phyloP scores from a whole-genome alignment of 768 basidiomycete genomes.

The Rhizopogon salebrosus region DNA sequence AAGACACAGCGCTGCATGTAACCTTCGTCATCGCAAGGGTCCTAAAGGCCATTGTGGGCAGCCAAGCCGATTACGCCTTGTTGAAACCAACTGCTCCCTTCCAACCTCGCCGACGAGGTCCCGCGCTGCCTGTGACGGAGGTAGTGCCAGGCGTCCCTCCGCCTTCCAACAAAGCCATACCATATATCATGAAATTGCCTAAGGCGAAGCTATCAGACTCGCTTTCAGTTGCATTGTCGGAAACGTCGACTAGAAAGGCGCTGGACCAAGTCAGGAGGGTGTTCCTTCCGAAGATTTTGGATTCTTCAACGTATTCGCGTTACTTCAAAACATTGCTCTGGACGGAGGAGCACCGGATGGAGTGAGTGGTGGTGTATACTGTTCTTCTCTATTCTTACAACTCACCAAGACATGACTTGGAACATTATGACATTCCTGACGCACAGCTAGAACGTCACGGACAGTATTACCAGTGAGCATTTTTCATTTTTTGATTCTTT shows the following conservation, averaged over 20 bases:
- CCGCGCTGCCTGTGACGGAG: conserved; percentile 10
- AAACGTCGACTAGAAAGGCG: conserved; percentile 9
- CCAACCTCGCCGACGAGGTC: conserved; percentile 14
- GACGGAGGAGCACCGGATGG: conserved; percentile 46
- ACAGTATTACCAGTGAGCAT: conserved; percentile 31
- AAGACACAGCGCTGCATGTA: conserved; percentile 24
- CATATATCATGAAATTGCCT: conserved; percentile 9
- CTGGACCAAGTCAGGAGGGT: conserved; percentile 21
- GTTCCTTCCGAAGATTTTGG: conserved; percentile 33
- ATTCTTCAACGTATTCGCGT: conserved; percentile 34
- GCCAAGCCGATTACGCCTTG: conserved; percentile 41
- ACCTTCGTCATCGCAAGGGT: conserved; percentile 45
- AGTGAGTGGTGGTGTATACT: conserved; percentile 22
- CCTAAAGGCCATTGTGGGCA: conserved; percentile 44
- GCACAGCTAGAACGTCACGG: conserved; percentile 9
- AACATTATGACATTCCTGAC: conserved; percentile 31
- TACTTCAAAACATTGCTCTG: conserved; percentile 43
- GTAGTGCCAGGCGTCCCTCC: conserved; percentile 20
- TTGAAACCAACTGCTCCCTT: conserved; percentile 45
- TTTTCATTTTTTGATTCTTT: background rate
- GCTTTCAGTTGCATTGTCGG: background rate
- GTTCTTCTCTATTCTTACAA: background rate
- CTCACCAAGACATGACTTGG: conserved; percentile 29
- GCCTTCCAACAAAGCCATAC: conserved; percentile 10
- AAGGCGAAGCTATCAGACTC: conserved; percentile 1